These are phyloP conservation scores for Hemileccinum impolitum DNA, from an alignment of 768 basidiomycete species.

Conservation along the genomic window DNA sequence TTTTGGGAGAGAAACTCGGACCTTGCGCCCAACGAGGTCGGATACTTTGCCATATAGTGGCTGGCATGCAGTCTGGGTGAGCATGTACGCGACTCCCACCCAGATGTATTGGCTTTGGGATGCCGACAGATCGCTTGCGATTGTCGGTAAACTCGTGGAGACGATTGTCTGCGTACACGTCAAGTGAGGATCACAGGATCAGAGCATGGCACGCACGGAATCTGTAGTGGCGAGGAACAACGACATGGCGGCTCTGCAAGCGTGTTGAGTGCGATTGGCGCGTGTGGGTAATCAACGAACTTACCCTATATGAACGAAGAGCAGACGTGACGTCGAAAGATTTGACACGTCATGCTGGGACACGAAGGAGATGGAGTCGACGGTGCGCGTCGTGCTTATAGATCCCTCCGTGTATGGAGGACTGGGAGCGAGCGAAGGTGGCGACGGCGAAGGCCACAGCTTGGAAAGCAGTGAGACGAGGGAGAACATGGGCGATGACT, in stretches of 20 bases:
- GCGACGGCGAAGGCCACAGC: conserved; percentile 1
- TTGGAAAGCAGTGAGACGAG: conserved; percentile 9
- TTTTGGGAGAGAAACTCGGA: conserved; percentile 29
- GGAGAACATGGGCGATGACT: conserved; percentile 16
- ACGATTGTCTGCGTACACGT: conserved; percentile 54
- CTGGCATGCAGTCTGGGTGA: conserved; percentile 83
- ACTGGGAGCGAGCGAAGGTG: conserved; percentile 6
- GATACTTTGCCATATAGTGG: conserved; percentile 80
- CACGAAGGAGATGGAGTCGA: conserved; percentile 24
- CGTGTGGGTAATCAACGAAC: not conserved
- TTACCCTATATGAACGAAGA: conserved; percentile 70
- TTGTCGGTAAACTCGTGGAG: conserved; percentile 81
- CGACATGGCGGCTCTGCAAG: conserved; percentile 65
- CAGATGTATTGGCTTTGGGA: conserved; percentile 76
- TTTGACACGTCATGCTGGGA: conserved; percentile 18
- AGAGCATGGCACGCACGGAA: conserved; percentile 48
- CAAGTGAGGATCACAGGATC: conserved; percentile 1
- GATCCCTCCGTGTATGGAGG: conserved; percentile 20
- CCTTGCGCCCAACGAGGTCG: conserved; percentile 78
- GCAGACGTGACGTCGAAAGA: conserved; percentile 54
- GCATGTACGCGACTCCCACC: conserved; percentile 82
- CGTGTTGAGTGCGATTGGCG: conserved; percentile 11
- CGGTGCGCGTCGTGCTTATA: conserved; percentile 11
- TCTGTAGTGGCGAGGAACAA: conserved; percentile 87
- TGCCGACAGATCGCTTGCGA: conserved; percentile 64